These are phyloP conservation scores for Arachnomyces sp. DNA, from an alignment of 2,329 filamentous ascomycete genomes.

Conservation along the genomic window DNA sequence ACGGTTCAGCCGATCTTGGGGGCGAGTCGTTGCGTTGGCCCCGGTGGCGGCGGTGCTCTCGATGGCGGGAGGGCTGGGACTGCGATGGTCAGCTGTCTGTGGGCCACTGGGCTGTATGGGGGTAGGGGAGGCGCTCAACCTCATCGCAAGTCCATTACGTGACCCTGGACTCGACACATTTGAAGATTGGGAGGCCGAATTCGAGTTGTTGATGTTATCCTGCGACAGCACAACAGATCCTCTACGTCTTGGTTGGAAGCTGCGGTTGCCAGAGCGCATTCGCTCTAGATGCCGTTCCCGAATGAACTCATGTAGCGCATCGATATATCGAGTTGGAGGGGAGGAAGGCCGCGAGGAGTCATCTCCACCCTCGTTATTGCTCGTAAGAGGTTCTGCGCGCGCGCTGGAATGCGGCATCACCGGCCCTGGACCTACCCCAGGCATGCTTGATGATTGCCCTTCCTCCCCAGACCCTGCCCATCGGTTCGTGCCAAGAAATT, in stretches of 20 bases:
- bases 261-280: constrained; percentile 16
- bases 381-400: constrained; percentile 21
- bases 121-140: constrained; percentile 34
- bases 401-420: constrained; percentile 20
- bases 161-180: constrained; percentile 17
- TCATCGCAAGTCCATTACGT: constrained; percentile 27
- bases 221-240: constrained; percentile 35
- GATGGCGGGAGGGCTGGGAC: constrained; percentile 12
- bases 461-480: constrained; percentile 21
- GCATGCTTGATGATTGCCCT: constrained; percentile 19
- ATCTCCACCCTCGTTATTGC: constrained; percentile 15
- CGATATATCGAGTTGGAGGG: constrained; percentile 19
- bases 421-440: too few relatives aligned
- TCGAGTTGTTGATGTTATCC: constrained; percentile 18
- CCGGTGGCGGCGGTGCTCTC: not conserved
- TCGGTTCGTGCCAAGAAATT: constrained; percentile 34
- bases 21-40: too few relatives aligned
- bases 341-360: constrained; percentile 26
- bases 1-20: not conserved
- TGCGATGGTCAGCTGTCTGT: constrained; percentile 15
- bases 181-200: constrained; percentile 21
- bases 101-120: constrained; percentile 27
- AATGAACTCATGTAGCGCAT: constrained; percentile 23
- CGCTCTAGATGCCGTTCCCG: constrained; percentile 25
- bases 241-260: constrained; percentile 29